phyloP scores from a whole-genome alignment of 2,329 filamentous ascomycete species.

The Aspergillus sp. region DNA sequence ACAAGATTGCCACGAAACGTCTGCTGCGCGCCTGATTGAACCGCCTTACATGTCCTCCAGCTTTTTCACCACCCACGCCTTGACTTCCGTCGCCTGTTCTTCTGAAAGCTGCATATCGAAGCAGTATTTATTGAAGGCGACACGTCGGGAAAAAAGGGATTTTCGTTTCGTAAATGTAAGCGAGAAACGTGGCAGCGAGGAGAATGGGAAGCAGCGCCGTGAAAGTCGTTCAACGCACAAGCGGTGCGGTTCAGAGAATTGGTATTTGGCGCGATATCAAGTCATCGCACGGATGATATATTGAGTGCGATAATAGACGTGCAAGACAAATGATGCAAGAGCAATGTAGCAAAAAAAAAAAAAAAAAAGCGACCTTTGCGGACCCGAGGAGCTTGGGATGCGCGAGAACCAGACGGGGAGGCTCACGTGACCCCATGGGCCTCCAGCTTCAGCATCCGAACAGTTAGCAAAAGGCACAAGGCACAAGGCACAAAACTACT shows the following conservation, averaged over 20 bases:
- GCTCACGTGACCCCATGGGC: background rate
- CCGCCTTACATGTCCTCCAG: conserved; percentile 56
- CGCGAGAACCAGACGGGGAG: conserved; percentile 20
- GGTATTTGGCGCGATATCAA: background rate
- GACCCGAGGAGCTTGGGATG: conserved; percentile 18
- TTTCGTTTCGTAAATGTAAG: background rate
- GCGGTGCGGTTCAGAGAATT: background rate
- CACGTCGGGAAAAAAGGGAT: background rate
- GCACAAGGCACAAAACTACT: too few relatives aligned
- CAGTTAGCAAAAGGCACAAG: too few relatives aligned
- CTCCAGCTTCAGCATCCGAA: background rate
- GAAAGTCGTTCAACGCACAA: background rate
- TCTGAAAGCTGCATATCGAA: conserved; percentile 55
- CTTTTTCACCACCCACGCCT: conserved; percentile 59
- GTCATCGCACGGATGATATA: background rate
- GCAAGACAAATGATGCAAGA: background rate
- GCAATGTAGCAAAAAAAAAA: conserved; percentile 2
- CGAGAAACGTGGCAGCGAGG: background rate
- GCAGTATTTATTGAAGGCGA: background rate
- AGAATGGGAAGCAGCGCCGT: background rate
- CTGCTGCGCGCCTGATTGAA: conserved; percentile 5
- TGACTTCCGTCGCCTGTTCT: conserved; percentile 53
- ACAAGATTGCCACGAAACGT: background rate
- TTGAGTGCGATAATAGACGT: background rate
- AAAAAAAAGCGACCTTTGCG: conserved; percentile 2